Evolutionary conservation across 495 filamentous ascomycete species (phyloP), one percentile per base, ranked within the genome.

Genomic region (Penicillium macrosclerotiorum): DNA sequence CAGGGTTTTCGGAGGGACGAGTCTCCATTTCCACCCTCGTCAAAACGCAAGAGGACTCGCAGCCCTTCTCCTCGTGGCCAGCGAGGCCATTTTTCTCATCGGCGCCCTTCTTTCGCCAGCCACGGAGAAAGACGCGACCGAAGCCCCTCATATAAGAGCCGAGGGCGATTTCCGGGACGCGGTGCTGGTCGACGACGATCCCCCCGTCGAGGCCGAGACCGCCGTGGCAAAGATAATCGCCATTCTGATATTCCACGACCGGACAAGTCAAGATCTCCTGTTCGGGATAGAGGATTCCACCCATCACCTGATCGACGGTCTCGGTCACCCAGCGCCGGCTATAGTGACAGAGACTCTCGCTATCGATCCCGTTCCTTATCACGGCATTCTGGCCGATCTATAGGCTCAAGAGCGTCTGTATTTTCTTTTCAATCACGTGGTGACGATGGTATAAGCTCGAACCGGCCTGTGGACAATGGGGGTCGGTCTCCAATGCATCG

Each of bases 1-100:
- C 45, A 42, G 12, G 38, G 31, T 16, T 40, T 48, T 38, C 59
- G 54, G 39, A 45, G 67, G 59, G 64, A 68, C 39, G 57, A 67
- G 16, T 63, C 60, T 18, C 57, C 64, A 45, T 62, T 61, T 27
- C 63, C 46, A 30, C 60, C 61, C 32, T 68, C 63, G 24, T 57
- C 51, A 16, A 73, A 75, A 60, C 62, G 72, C 30, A 66, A 71
- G 51, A 67, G 72, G 48, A 75, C 69, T 42, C 67, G 72, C 35
- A 76, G 68, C 44, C 74, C 72, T 32, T 77, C 76, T 8, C 70
- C 72, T 18, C 45, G 54, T 16, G 53, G 46, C 24, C 57, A 47
- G 16, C 61, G 54, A 26, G 49, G 49, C 35, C 47, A 51, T 17
- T 61, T 55, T 8, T 45, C 48, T 11, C 59, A 46, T 22, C 57